Base-by-base conservation (phyloP, 1,284 basidiomycete genomes). In the Cryptococcus sp. region DNA sequence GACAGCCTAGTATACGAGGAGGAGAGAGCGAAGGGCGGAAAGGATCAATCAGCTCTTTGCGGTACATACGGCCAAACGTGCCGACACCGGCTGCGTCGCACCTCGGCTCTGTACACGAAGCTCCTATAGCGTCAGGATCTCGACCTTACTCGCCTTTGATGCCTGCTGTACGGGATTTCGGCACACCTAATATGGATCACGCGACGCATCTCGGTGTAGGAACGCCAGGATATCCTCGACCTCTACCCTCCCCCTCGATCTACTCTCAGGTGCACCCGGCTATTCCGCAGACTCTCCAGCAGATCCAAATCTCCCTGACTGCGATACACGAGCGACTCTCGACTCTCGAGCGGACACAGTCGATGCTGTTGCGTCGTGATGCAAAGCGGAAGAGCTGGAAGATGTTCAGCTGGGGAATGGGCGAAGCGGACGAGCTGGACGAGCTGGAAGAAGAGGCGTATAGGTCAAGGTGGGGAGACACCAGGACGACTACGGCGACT, bases 251-350 rank as follows among this genome's bases (percentile, higher is more conserved):
- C 2, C 57, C 69, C 2, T 75, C 75, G 16, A 74, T 74, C 11
- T 74, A 66, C 26, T 65, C 65, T 5, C 56, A 56, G 4, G 35
- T 43, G 2, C 52, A 50, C 5, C 48, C 63, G 24, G 65, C 63
- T 43, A 54, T 72, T 11, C 59, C 69, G 1, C 53, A 60, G 6
- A 63, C 66, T 7, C 51, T 73, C 11, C 66, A 71, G 50, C 63
- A 66, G 47, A 74, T 74, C 34, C 93, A 97, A 67, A 84, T 85
- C 0, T 88, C 92, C 50, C 76, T 97, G 7, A 86, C 88, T 1
- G 91, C 92, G 1, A 78, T 97, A 33, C 86, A 84, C 31, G 93
- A 97, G 71, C 83, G 93, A 11, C 76, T 97, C 24, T 84, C 88
- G 57, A 77, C 79, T 5, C 74, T 93, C 18, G 90, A 93, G 41